Evolutionary conservation across 78 protist genomes (phyloP), one percentile per base, ranked within the genome.

Genomic region (Polysphondylium violaceum): DNA sequence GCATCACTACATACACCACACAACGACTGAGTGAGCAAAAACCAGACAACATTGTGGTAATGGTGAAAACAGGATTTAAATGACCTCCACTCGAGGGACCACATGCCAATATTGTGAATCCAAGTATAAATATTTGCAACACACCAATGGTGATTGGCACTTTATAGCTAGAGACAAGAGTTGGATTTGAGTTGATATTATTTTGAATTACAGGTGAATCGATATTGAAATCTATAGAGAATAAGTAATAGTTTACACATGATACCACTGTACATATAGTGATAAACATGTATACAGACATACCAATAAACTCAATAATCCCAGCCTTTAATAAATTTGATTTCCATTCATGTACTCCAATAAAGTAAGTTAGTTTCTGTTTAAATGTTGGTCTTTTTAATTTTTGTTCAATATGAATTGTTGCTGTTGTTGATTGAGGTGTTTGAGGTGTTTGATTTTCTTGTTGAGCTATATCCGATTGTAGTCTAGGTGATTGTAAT

Each of bases 61-160:
- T 7, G 14, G 85, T 75, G 19, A 75, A 41, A 1, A 69, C 59
- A 27, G 69, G 65, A 59, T 75, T 75, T 33, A 75, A 40, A 59
- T 75, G 85, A 21, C 59, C 85, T 25, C 85, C 85, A 75, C 41
- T n/a, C 21, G 85, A 65, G 0, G 85, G 85, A 2, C 59, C 85
- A 59, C 36, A 38, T 21, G 69, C 2, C 17, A 75, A 31, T 27
- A 75, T 75, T 19, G 35, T 8, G 11, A 75, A n/a, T 2, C 44
- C 65, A 5, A 75, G 25, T 41, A 59, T 41, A 41, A 75, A 38
- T 25, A 56, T 43, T 27, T 75, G 85, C 16, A 75, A 23, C 0
- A 75, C 23, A 16, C 85, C 85, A 75, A 75, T 59, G 16, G 69
- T 29, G 2, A 75, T 3, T 6, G 69, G 25, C n/a, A 21, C 36